Percentiles rank a stretch among this genome's conserved stretches.
Evolutionary conservation across 768 basidiomycete species (phyloP).

Genomic region (Fistulinella prunicolor): DNA sequence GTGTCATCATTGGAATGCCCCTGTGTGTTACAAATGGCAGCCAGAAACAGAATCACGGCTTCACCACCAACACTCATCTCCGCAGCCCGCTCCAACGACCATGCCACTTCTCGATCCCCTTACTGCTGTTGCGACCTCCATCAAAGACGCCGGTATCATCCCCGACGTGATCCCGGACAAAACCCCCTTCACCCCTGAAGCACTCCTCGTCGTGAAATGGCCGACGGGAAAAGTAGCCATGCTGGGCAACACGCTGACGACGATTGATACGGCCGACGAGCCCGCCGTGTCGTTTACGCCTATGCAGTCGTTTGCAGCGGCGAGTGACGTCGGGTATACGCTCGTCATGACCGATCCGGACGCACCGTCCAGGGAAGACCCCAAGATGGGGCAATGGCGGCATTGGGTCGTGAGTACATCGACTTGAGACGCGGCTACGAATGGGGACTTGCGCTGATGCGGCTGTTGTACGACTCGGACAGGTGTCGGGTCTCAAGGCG

Average conservation of each 20-base stretch:
- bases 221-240: slow-evolving; percentile 32
- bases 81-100: not conserved
- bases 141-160: slow-evolving; percentile 23
- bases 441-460: no score
- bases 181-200: slow-evolving; percentile 25
- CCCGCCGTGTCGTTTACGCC: slow-evolving; percentile 48
- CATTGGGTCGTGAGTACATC: slow-evolving; percentile 50
- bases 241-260: slow-evolving; percentile 37
- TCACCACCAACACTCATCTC: not conserved
- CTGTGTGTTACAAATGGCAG: slow-evolving; percentile 1
- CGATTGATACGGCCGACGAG: slow-evolving; percentile 44
- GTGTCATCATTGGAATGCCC: slow-evolving; percentile 10
- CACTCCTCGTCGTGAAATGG: slow-evolving; percentile 29
- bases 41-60: not conserved
- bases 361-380: slow-evolving; percentile 49
- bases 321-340: slow-evolving; percentile 42
- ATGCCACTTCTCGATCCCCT: slow-evolving; percentile 30
- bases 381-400: slow-evolving; percentile 50
- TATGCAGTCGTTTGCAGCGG: slow-evolving; percentile 33
- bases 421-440: no score
- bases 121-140: slow-evolving; percentile 12
- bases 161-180: slow-evolving; percentile 31
- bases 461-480: no score
- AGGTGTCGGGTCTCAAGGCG: slow-evolving; percentile 41
- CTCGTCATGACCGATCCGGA: slow-evolving; percentile 60